These are phyloP conservation scores for Sarcomyxa edulis DNA, from an alignment of 768 basidiomycete species.

Conservation along the genomic window DNA sequence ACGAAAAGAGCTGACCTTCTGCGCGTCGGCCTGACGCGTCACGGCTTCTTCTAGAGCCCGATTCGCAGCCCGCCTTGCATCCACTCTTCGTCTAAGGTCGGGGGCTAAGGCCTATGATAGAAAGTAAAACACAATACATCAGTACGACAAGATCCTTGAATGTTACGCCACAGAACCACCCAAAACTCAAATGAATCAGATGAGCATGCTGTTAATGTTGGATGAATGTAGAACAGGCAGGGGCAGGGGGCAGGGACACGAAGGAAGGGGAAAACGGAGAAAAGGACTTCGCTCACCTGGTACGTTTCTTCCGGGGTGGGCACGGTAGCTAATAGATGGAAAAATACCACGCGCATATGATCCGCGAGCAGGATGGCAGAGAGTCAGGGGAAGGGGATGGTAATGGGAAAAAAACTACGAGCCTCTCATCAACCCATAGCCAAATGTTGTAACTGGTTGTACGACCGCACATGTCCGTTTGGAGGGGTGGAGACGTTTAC, in stretches of 20 bases:
- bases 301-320: constrained; percentile 51
- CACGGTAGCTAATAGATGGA: constrained; percentile 34
- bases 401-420: not conserved
- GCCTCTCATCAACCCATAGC: constrained; percentile 61
- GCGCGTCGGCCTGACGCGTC: constrained; percentile 44
- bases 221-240: not conserved
- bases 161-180: not conserved
- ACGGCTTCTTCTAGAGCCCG: constrained; percentile 48
- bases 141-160: too few species aligned
- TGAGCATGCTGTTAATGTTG: not conserved
- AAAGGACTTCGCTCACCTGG: constrained; percentile 30
- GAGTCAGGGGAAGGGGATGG: not conserved
- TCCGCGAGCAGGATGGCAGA: not conserved
- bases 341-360: constrained; percentile 8
- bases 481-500: not conserved
- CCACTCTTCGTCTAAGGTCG: constrained; percentile 59
- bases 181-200: not conserved
- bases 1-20: constrained; percentile 34
- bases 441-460: constrained; percentile 51
- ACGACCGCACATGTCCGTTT: too few species aligned
- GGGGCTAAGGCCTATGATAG: constrained; percentile 53
- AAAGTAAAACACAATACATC: too few species aligned
- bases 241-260: constrained; percentile 4
- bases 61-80: constrained; percentile 49
- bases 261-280: constrained; percentile 3